Percentiles rank a stretch among this genome's conserved stretches.
These are phyloP conservation scores for Aspergillus olivimuriae DNA, from an alignment of 495 filamentous ascomycete species.

Conservation along the genomic window DNA sequence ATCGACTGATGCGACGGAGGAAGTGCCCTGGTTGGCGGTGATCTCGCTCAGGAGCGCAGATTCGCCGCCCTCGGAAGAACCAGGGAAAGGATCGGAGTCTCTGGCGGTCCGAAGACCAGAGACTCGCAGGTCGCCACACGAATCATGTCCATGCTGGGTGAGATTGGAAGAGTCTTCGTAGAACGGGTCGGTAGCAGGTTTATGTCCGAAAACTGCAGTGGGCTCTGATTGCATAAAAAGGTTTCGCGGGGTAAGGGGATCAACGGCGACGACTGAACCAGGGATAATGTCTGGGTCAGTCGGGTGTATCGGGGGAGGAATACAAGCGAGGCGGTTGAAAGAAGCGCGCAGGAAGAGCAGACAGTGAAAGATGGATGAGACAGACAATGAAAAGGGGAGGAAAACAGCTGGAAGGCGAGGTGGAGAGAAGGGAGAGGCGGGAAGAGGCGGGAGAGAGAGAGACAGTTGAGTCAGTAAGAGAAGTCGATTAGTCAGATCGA, in stretches of 20 bases:
- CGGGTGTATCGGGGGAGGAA: too few species aligned
- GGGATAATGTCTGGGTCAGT: constrained; percentile 36
- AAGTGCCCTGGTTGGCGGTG: constrained; percentile 7
- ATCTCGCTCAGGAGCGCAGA: constrained; percentile 23
- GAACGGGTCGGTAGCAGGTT: constrained; percentile 36
- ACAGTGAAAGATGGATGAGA: not conserved
- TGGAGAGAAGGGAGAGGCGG: not conserved
- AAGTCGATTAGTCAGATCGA: not conserved
- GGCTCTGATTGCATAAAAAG: constrained; percentile 91
- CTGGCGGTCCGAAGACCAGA: constrained; percentile 22
- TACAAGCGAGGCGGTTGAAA: too few species aligned
- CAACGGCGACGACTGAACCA: constrained; percentile 62
- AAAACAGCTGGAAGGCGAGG: too few species aligned
- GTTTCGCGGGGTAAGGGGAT: constrained; percentile 32
- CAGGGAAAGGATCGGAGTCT: constrained; percentile 23
- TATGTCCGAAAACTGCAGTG: constrained; percentile 53
- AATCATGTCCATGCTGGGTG: constrained; percentile 75
- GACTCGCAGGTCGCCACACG: constrained; percentile 33
- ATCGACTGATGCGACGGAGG: constrained; percentile 33
- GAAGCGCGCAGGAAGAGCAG: too few species aligned
- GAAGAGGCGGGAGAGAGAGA: not conserved
- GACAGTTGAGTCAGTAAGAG: constrained; percentile 1
- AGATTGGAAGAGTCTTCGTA: constrained; percentile 30
- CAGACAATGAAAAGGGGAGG: not conserved
- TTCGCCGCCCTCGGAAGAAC: constrained; percentile 23